Percentiles rank a stretch among this genome's conserved stretches.
Evolutionary conservation across 352 stramenopile genomes (phyloP).

Genomic region (Globisporangium sylvaticum): DNA sequence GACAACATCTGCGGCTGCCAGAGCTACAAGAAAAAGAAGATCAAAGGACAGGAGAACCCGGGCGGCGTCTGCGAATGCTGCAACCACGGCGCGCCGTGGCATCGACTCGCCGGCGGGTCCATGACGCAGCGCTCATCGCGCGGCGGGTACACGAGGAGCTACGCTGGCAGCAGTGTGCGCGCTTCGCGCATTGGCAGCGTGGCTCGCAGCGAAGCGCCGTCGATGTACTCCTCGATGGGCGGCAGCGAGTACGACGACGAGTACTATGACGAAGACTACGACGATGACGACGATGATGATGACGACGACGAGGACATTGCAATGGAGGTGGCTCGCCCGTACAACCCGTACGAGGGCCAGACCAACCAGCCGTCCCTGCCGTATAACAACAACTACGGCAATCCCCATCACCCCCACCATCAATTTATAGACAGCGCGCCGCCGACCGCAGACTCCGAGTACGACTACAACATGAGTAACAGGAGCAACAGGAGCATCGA

Average conservation of each 20-base stretch:
- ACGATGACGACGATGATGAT: constrained; percentile 34
- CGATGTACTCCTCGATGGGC: constrained; percentile 2
- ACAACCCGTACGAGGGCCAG: constrained; percentile 16
- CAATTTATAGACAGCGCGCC: constrained; percentile 3
- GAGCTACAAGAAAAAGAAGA: constrained; percentile 50
- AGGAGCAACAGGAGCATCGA: constrained; percentile 13
- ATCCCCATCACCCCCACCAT: not conserved
- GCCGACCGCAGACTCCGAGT: not conserved
- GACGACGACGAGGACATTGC: constrained; percentile 73
- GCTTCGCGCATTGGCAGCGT: constrained; percentile 33
- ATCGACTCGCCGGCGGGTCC: constrained; percentile 49
- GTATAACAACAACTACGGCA: not conserved
- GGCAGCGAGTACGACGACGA: constrained; percentile 36
- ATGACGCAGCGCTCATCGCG: constrained; percentile 23
- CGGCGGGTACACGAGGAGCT: constrained; percentile 10
- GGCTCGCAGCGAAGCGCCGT: constrained; percentile 12
- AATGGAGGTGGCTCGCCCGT: constrained; percentile 64
- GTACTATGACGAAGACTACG: constrained; percentile 18
- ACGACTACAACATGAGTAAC: constrained; percentile 1
- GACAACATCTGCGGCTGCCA: constrained; percentile 54
- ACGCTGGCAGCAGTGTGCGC: constrained; percentile 11
- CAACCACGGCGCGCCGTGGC: constrained; percentile 64
- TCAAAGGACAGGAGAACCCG: constrained; percentile 36
- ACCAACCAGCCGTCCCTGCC: not conserved
- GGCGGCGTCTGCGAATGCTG: constrained; percentile 71